Base-by-base conservation (phyloP, 2,329 filamentous ascomycete genomes). In the Saccharata proteae region DNA sequence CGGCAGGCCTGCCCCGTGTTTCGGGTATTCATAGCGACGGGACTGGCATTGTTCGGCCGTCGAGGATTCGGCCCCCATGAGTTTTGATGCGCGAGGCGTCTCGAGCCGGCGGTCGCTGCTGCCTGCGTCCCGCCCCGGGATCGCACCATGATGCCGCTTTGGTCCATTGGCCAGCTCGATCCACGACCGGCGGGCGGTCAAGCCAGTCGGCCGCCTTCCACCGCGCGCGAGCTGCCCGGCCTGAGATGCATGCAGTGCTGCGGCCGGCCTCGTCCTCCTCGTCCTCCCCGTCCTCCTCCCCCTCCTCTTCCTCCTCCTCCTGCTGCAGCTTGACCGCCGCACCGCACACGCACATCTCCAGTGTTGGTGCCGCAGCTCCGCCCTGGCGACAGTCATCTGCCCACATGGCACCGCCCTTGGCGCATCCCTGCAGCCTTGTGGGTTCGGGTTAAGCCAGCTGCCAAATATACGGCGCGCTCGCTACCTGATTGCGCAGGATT, bases 361-460 rank as follows among this genome's bases (percentile, higher is more conserved):
- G 25, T 14, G 25, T 9, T 26, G 11, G 11, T 26, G 14, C 11
- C 13, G 8, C 14, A 14, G 13, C 25, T 14, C 14, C 13, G 14
- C 11, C 26, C 26, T 16, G 25, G 18, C 23, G 19, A 14, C 6
- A 23, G 9, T n/a, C n/a, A n/a, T n/a, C n/a, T n/a, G n/a, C n/a
- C n/a, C n/a, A n/a, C n/a, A n/a, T n/a, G n/a, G n/a, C n/a, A n/a
- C n/a, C n/a, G n/a, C n/a, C n/a, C n/a, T n/a, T n/a, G n/a, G n/a
- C n/a, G n/a, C 13, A 16, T 18, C 21, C 27, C 39, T 44, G 43
- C 43, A 46, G 43, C 42, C 42, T 42, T 46, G 42, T 44, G 35
- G 39, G 31, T 39, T 38, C 20, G 18, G 28, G 41, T 26, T 44
- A 44, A n/a, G 39, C 30, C 18, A 30, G 38, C 18, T 43, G 40